phyloP scores from a whole-genome alignment of 1,284 basidiomycete genomes.

The Tylopilus sp. region DNA sequence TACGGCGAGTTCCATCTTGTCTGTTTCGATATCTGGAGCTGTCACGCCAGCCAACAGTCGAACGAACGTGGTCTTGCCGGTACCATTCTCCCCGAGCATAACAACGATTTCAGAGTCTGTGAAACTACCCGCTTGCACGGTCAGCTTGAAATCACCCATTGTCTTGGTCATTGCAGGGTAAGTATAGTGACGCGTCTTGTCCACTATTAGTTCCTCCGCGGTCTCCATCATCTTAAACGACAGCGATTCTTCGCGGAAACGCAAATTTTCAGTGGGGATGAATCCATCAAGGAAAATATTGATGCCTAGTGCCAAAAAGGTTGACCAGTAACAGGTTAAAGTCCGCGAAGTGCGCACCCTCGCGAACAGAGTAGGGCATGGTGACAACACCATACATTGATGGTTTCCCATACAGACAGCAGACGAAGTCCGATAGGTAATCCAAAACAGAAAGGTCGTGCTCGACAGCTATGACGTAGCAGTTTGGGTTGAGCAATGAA shows the following conservation, averaged over 20 bases:
- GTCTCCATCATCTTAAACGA: slow-evolving; percentile 96
- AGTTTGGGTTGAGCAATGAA: slow-evolving; percentile 68
- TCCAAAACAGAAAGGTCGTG: slow-evolving; percentile 96
- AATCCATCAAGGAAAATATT: slow-evolving; percentile 98
- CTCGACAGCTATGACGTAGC: slow-evolving; percentile 94
- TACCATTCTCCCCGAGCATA: slow-evolving; percentile 96
- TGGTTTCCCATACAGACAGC: slow-evolving; percentile 93
- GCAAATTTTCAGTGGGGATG: slow-evolving; percentile 96
- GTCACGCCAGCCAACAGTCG: slow-evolving; percentile 85
- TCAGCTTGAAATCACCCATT: slow-evolving; percentile 87
- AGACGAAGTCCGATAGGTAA: slow-evolving; percentile 95
- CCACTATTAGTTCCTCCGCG: slow-evolving; percentile 78
- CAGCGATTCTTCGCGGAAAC: slow-evolving; percentile 90
- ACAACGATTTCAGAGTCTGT: slow-evolving; percentile 97
- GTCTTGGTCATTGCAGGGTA: slow-evolving; percentile 97
- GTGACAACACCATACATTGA: slow-evolving; percentile 97
- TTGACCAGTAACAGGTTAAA: slow-evolving; percentile 2
- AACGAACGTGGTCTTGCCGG: slow-evolving; percentile 95
- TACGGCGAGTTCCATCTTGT: slow-evolving; percentile 75
- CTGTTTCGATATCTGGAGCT: slow-evolving; percentile 72
- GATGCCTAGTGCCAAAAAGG: slow-evolving; percentile 53
- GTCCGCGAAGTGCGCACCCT: slow-evolving; percentile 55
- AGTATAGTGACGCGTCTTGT: slow-evolving; percentile 80
- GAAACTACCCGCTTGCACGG: slow-evolving; percentile 81
- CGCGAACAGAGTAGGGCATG: slow-evolving; percentile 93